Evolutionary conservation across 1,139 yeast genomes (phyloP).

Genomic region (Entelexis sorbosivorans): DNA sequence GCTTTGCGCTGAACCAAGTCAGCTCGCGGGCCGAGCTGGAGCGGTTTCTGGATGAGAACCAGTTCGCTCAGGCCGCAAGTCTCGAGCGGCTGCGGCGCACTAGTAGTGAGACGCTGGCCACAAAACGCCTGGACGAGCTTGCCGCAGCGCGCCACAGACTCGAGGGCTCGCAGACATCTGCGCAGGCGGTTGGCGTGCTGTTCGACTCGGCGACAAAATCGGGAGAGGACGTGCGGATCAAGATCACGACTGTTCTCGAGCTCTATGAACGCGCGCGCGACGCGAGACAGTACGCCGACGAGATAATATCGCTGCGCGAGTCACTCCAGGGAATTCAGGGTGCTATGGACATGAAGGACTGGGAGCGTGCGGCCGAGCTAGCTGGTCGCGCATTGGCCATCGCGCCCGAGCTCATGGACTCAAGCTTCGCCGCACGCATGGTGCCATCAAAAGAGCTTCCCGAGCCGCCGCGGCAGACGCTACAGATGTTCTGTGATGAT

Average conservation of each 20-base stretch:
- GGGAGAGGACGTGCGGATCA: conserved; percentile 9
- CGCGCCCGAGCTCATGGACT: conserved; percentile 44
- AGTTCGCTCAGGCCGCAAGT: conserved; percentile 8
- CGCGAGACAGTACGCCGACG: conserved; percentile 53
- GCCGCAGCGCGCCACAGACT: conserved; percentile 13
- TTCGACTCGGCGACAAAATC: conserved; percentile 17
- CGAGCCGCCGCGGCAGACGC: conserved; percentile 53
- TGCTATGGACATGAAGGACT: conserved; percentile 55
- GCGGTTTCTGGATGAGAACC: conserved; percentile 15
- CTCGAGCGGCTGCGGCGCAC: conserved; percentile 10
- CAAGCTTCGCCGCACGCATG: conserved; percentile 67
- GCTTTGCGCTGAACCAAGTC: conserved; percentile 5
- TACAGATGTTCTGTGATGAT: conserved; percentile 48
- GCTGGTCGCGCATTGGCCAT: conserved; percentile 44
- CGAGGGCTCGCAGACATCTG: conserved; percentile 11
- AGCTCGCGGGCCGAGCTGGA: conserved; percentile 21
- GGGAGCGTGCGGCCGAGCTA: conserved; percentile 62
- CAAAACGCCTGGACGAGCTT: conserved; percentile 9
- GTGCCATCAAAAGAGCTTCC: conserved; percentile 93
- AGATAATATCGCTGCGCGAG: conserved; percentile 52
- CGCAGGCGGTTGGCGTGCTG: conserved; percentile 16
- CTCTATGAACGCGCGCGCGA: conserved; percentile 42
- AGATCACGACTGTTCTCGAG: conserved; percentile 14
- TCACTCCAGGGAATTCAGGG: conserved; percentile 57
- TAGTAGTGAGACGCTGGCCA: conserved; percentile 8